Evolutionary conservation across 225 moss, liverwort and hornwort genomes (phyloP), one percentile per base, ranked within the genome.

Genomic region (Pleurozium schreberi): DNA sequence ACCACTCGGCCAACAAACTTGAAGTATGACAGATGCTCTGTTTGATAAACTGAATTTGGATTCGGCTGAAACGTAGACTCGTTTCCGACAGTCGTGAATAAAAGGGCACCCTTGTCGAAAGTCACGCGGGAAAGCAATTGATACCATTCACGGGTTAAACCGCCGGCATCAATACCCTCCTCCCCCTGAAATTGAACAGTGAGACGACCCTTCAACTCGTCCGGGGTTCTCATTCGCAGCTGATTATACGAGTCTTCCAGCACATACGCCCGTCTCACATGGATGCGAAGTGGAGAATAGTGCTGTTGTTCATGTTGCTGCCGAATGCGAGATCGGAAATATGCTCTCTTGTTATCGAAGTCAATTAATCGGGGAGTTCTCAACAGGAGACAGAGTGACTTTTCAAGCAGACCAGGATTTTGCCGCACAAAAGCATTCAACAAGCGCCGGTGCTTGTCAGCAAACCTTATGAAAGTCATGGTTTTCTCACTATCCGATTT

Each of bases 1-100:
- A 98, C 98, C 97, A 98, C 98, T 63, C 98, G 96, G 81, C 98
- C 98, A 73, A 98, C 98, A 91, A 98, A 98, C 91, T 97, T 98
- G 94, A 98, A 98, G 88, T 98, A 98, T 18, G 98, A 98, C 15
- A 97, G 88, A 93, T 97, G 97, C 89, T 97, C 97, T 18, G 98
- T 98, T 87, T 97, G 98, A 85, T 96, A 98, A 68, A 97, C 97
- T 34, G 97, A 97, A 81, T 98, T 98, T 13, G 98, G 96, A 92
- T 98, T 98, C 45, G 98, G 98, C 77, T 98, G 98, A 86, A 98
- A 98, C 45, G 96, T 98, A 45, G 92, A 94, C 73, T 98, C 98
- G 79, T 98, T 98, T 57, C 98, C 98, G 49, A 98, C 98, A 58
- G 97, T 97, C 28, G 98, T 98, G 60, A 98, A 97, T 38, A 98